Base-by-base conservation (phyloP, 139 green algal species). In the Chlorella sorokiniana region DNA sequence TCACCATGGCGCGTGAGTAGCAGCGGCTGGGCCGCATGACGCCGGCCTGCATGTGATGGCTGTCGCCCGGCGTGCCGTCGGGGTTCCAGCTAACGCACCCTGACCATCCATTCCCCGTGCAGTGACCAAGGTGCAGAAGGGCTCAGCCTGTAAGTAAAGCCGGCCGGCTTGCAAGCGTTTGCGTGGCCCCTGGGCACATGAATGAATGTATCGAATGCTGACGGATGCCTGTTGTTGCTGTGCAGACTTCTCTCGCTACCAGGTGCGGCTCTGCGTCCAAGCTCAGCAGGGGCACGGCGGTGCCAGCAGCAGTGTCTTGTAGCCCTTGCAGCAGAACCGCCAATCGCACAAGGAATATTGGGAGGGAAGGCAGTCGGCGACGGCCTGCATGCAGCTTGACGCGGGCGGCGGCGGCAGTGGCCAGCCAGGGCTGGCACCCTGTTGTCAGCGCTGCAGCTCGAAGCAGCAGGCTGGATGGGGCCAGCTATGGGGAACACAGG, bases 191-290 rank as follows among this genome's bases (percentile, higher is more conserved):
- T n/a, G n/a, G n/a, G n/a, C n/a, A n/a, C n/a, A n/a, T n/a, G n/a
- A n/a, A n/a, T n/a, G n/a, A 10, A 10, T 31, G 16, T 65, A 33
- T 10, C n/a, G 18, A 65, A 65, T 65, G 56, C 22, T 65, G 18
- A 25, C 20, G 3, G 20, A 22, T 35, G n/a, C 40, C 16, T 54
- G 27, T n/a, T 54, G 16, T 37, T 56, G 51, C 59, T 38, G 4
- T 81, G 75, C 75, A 81, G 75, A 83, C 78, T 83, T 83, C 67
- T 75, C 56, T 51, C 78, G 78, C 45, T 83, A 82, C 64, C 77
- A 82, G 76, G 76, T 86, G 65, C n/a, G 42, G 38, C 27, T 11
- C 48, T n/a, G 74, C 29, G 22, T 11, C 48, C 11, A 16, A 16
- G 48, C 48, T 11, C 48, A 59, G 16, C 48, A 56, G 48, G 48